Base-by-base conservation (phyloP, 176 grass and related monocot species). In the Zoysia pacifica region DNA sequence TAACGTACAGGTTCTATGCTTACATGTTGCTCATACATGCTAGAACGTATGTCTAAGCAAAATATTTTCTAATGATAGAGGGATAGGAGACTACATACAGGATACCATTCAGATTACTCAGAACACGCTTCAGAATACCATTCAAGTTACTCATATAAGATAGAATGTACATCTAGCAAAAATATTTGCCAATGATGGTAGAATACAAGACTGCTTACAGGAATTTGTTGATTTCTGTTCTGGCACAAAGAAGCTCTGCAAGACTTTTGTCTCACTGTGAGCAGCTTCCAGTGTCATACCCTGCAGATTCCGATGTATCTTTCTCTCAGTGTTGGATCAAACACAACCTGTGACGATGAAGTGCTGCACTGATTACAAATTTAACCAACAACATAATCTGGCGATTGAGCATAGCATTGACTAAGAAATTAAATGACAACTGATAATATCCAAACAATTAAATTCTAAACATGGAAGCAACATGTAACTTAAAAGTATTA, bases 221-320 rank as follows among this genome's bases (percentile, higher is more conserved):
- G 96, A 83, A 99, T 88, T 84, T 89, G 72, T 62, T 81, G 52
- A 67, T 99, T 91, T 49, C 96, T 91, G 58, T 86, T 99, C 13
- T 28, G 28, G 28, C 28, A 28, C 28, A 28, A 28, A 28, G 28
- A 28, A 28, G 28, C 28, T 28, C 0, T 28, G 28, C 28, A 28
- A 28, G 28, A 28, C 28, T 28, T 28, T 0, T 28, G 28, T 0
- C 0, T 28, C 28, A 28, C 0, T 28, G 28, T 28, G 28, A 28
- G 28, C 28, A 28, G 28, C 28, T 28, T 28, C 28, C 28, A 28
- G 28, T 28, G 28, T 28, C 28, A 28, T 28, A 28, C 28, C 28
- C 28, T 28, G 28, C 0, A 28, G 28, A 28, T 28, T 28, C 28
- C 28, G 0, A 28, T 28, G 28, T 28, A 28, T 28, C 28, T 28